Evolutionary conservation across 768 basidiomycete species (phyloP), one percentile per base, ranked within the genome.

Genomic region (Leccinum longicurvipes): DNA sequence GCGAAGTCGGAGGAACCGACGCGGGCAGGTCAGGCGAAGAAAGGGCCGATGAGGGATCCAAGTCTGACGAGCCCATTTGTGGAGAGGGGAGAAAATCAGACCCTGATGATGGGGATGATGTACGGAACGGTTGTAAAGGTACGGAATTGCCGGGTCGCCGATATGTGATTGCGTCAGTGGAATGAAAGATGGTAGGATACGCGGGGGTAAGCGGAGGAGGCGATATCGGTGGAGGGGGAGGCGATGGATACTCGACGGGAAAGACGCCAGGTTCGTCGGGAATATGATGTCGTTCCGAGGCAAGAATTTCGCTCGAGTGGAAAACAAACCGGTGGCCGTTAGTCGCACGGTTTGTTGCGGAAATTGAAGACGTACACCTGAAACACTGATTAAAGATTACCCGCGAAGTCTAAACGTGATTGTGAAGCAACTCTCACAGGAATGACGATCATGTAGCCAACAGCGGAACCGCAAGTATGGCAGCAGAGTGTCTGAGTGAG

Each of bases 311-410:
- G 59, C 70, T 79, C 39, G 86, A 86, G 74, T 93, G 89, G 69
- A 93, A 93, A 32, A 93, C 91, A 69, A 89, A 93, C 28, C 89
- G 83, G 68, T 92, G 90, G 9, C 89, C 89, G 69, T 92, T 93
- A 23, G 90, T 90, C 8, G 83, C 77, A 56, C 87, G 82, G 68
- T 87, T 86, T 17, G 80, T 82, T 6, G 78, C 78, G 47, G 80
- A 78, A 50, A 85, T 83, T 2, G 87, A 86, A 15, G 84, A 82
- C 17, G 86, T 91, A 71, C 91, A 94, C 47, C 84, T 83, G 17
- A 75, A 61, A 67, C 91, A 93, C 79, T 82, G 58, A 52, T 44
- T 32, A 46, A 50, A 36, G 44, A 34, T 42, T 42, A 36, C 55
- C 46, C 57, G 49, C 36, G 50, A 25, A 47, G 50, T 47, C 46